phyloP scores from a whole-genome alignment of 2,329 filamentous ascomycete species.

The Trichoderma koningii region DNA sequence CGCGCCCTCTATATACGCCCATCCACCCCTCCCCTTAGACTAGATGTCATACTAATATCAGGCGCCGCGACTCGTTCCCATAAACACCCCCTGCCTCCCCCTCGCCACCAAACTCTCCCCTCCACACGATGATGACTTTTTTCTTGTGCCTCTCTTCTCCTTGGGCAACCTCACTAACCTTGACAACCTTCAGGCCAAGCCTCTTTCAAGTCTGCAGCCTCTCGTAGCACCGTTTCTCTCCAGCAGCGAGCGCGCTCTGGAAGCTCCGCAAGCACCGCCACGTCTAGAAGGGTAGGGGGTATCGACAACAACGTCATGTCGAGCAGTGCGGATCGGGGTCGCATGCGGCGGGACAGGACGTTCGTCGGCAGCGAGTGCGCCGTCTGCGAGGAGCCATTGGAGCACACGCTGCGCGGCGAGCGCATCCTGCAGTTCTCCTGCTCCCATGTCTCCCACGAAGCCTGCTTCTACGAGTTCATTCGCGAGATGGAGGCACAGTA shows the following conservation, averaged over 20 bases:
- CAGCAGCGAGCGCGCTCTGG: conserved; percentile 38
- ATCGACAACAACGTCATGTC: conserved; percentile 49
- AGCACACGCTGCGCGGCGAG: conserved; percentile 92
- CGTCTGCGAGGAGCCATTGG: conserved; percentile 93
- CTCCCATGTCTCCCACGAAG: conserved; percentile 95
- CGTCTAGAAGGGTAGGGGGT: conserved; percentile 42
- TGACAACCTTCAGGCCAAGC: conserved; percentile 32
- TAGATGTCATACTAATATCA: not conserved
- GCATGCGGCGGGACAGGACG: conserved; percentile 83
- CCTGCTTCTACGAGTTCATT: conserved; percentile 98
- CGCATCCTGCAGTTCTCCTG: conserved; percentile 94
- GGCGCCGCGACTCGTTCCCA: conserved; percentile 15
- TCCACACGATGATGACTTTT: conserved; percentile 2
- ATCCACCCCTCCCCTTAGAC: not conserved
- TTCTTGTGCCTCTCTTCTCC: not conserved
- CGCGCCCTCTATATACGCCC: conserved; percentile 15
- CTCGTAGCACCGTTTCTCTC: conserved; percentile 35
- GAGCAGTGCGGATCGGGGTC: conserved; percentile 66
- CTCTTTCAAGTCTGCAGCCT: conserved; percentile 33
- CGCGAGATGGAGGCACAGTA: conserved; percentile 91
- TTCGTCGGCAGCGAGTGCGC: conserved; percentile 95
- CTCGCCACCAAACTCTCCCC: not conserved
- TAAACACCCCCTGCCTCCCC: not conserved
- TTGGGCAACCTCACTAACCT: conserved; percentile 25
- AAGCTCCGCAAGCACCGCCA: conserved; percentile 38